Base-by-base conservation (phyloP, 1,284 basidiomycete genomes). In the Ustilago shanxiensis region DNA sequence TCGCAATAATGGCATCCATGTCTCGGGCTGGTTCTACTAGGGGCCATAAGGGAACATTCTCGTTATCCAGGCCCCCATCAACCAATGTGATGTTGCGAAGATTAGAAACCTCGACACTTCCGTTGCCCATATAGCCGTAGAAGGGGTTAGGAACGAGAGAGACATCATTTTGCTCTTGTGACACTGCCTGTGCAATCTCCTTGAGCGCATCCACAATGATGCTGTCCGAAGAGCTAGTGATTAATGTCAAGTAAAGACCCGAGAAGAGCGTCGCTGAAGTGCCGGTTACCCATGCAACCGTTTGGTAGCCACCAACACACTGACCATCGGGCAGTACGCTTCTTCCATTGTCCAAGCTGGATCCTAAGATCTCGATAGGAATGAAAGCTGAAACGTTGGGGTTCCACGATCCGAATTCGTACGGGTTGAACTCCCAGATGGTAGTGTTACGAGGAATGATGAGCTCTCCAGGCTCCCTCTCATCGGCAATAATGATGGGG, bases 1-100 rank as follows among this genome's bases (percentile, higher is more conserved):
- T 83, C 1, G 90, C 91, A n/a, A 93, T 88, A 60, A 93, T 88
- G 5, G 91, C 88, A 82, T 93, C 92, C 29, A 93, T 61, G 0
- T 80, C 87, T 49, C 92, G 88, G 0, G 89, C 89, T 51, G 89
- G 90, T 49, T 92, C 90, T 62, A 93, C 88, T 9, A 92, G 83
- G 4, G 91, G 89, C 11, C 89, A 89, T 24, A 91, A 88, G 0
- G 92, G 92, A 18, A 92, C 86, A 75, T 91, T 92, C 79, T 92
- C 71, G 44, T 79, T 77, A 39, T 81, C 80, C 54, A 82, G 58
- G 6, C 84, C 83, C 16, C 79, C 83, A 64, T 85, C 82, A 3
- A 82, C 80, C 3, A 83, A 47, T 8, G 80, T 76, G n/a, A 85
- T 68, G 53, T 83, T 85, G 54, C 66, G 71, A 28, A 79, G 61